Percentiles rank a stretch among this genome's conserved stretches.
Conservation (phyloP, 202 grass and related monocot species). For the Hordeum pubiflorum region DNA sequence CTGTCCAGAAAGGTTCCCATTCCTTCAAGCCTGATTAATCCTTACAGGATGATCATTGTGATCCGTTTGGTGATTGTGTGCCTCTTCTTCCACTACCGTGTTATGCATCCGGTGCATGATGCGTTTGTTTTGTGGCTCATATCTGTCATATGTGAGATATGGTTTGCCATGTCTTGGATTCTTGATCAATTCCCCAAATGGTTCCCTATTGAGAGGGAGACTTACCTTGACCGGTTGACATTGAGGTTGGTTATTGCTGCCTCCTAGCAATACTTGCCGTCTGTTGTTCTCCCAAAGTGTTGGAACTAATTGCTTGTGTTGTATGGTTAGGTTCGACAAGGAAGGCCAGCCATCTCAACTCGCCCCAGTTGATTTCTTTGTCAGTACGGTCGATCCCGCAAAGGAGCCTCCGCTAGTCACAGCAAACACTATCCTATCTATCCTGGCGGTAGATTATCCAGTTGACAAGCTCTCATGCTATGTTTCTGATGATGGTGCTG, state of each 20-base stretch:
- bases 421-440: constrained; percentile 88
- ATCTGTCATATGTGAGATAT: constrained; percentile 91
- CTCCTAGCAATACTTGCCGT: constrained; percentile 9
- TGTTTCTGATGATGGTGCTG: constrained; percentile 94
- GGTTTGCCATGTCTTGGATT: constrained; percentile 88
- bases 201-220: constrained; percentile 81
- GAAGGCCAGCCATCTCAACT: constrained; percentile 76
- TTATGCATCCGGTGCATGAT: constrained; percentile 63
- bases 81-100: constrained; percentile 90
- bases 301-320: constrained; percentile 21
- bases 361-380: constrained; percentile 64
- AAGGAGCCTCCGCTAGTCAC: constrained; percentile 89
- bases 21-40: constrained; percentile 73
- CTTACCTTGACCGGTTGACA: constrained; percentile 70
- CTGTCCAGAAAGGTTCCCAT: constrained; percentile 83
- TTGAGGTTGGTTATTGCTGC: constrained; percentile 50
- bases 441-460: constrained; percentile 81
- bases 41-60: constrained; percentile 84
- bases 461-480: constrained; percentile 84
- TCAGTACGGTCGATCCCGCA: constrained; percentile 80
- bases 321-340: constrained; percentile 65
- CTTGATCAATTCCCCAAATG: constrained; percentile 93
- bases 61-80: constrained; percentile 79
- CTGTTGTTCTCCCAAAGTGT: background rate
- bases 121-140: constrained; percentile 83